These are phyloP conservation scores for Hanseniaspora thailandica DNA, from an alignment of 805 yeast genomes.

Conservation along the genomic window DNA sequence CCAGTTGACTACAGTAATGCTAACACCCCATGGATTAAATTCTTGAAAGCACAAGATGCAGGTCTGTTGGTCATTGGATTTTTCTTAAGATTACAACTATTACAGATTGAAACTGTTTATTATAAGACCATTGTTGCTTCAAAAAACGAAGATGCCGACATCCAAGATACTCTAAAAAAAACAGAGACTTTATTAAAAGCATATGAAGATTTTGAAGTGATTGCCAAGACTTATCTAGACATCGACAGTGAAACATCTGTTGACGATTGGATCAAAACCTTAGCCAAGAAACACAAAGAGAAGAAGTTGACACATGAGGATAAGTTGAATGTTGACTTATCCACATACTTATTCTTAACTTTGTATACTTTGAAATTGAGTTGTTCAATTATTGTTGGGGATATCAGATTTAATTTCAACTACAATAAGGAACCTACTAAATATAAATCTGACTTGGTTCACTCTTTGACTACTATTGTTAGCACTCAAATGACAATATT, in stretches of 20 bases:
- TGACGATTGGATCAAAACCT: not conserved
- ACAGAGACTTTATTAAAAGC: not conserved
- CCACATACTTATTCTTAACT: not conserved
- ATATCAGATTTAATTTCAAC: not conserved
- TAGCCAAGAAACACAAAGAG: not conserved
- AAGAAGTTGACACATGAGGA: not conserved
- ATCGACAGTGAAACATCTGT: not conserved
- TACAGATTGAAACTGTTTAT: conserved; percentile 10
- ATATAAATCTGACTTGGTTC: not conserved
- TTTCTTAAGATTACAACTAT: conserved; percentile 4
- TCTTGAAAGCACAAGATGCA: not conserved
- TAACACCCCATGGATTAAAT: conserved; percentile 8
- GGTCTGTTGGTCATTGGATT: not conserved
- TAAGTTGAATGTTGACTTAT: not conserved
- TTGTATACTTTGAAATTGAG: conserved; percentile 2
- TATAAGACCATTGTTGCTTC: conserved; percentile 7
- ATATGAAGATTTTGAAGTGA: conserved; percentile 5
- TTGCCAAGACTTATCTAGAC: conserved; percentile 1
- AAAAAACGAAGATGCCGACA: not conserved
- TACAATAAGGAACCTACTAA: not conserved
- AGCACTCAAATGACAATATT: not conserved
- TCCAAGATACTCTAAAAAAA: not conserved
- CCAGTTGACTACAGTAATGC: conserved; percentile 1
- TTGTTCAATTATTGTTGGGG: not conserved
- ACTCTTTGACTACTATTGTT: not conserved